phyloP scores from a whole-genome alignment of 345 rosid species.

The Adansonia digitata region DNA sequence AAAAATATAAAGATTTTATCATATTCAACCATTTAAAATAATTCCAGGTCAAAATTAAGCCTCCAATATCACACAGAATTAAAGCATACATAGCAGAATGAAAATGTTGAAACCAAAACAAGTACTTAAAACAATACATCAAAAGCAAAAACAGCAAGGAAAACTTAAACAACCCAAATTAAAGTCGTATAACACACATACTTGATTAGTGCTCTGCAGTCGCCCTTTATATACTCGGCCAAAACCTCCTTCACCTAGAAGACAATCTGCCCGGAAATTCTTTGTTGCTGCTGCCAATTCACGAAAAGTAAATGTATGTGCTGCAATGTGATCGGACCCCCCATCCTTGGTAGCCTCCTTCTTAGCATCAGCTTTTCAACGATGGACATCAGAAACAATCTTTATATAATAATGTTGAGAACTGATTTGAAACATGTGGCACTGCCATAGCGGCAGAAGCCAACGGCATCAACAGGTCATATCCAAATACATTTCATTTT shows the following conservation, averaged over 20 bases:
- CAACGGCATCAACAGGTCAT: neutral
- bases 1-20: neutral
- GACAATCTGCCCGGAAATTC: constrained; percentile 64
- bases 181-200: constrained; percentile 19
- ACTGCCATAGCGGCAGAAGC: neutral
- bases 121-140: neutral
- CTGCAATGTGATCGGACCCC: constrained; percentile 48
- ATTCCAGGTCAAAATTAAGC: neutral
- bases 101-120: neutral
- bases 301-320: constrained; percentile 57
- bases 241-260: constrained; percentile 71
- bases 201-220: constrained; percentile 57
- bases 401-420: neutral
- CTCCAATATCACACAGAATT: neutral
- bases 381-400: constrained; percentile 13
- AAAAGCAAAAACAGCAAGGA: neutral
- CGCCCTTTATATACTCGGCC: constrained; percentile 68
- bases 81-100: neutral
- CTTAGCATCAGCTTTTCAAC: constrained; percentile 37
- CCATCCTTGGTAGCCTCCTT: constrained; percentile 42
- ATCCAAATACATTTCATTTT: neutral
- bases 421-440: neutral
- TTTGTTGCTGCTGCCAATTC: constrained; percentile 65
- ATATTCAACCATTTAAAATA: neutral
- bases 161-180: neutral